phyloP scores from a whole-genome alignment of 768 basidiomycete species.

The Lepiota subincarnata region DNA sequence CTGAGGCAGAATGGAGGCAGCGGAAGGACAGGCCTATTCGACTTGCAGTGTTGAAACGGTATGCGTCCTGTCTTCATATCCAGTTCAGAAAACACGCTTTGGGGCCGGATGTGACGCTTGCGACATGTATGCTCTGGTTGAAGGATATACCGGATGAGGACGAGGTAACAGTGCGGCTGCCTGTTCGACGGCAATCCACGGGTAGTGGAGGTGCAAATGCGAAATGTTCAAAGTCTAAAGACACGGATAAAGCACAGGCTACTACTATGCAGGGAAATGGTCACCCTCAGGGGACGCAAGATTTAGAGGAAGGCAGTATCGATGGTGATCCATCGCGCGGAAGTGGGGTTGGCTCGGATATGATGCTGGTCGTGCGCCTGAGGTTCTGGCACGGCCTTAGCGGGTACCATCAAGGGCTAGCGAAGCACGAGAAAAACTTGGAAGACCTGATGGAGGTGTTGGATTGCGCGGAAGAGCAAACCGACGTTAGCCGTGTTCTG shows the following conservation, averaged over 20 bases:
- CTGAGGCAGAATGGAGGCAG: slow-evolving; percentile 29
- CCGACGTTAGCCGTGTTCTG: slow-evolving; percentile 23
- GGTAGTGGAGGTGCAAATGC: background rate
- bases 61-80: slow-evolving; percentile 34
- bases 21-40: slow-evolving; percentile 26
- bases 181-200: slow-evolving; percentile 15
- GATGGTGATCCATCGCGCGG: background rate
- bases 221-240: slow-evolving; percentile 23
- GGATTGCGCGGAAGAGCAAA: slow-evolving; percentile 35
- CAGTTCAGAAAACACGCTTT: slow-evolving; percentile 31
- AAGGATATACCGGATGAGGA: slow-evolving; percentile 38
- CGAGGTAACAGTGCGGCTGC: slow-evolving; percentile 24
- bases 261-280: too few species aligned
- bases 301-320: background rate
- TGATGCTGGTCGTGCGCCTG: slow-evolving; percentile 29
- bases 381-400: slow-evolving; percentile 39
- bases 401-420: slow-evolving; percentile 35
- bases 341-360: slow-evolving; percentile 24
- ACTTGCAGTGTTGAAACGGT: slow-evolving; percentile 37
- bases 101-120: slow-evolving; percentile 30
- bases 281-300: background rate
- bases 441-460: slow-evolving; percentile 39
- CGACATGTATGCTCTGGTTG: slow-evolving; percentile 38
- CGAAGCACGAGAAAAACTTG: slow-evolving; percentile 30
- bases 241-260: slow-evolving; percentile 17